Percentiles rank a stretch among this genome's conserved stretches.
phyloP scores from a whole-genome alignment of 2,329 filamentous ascomycete genomes.

The Trichoderma guizhouense region DNA sequence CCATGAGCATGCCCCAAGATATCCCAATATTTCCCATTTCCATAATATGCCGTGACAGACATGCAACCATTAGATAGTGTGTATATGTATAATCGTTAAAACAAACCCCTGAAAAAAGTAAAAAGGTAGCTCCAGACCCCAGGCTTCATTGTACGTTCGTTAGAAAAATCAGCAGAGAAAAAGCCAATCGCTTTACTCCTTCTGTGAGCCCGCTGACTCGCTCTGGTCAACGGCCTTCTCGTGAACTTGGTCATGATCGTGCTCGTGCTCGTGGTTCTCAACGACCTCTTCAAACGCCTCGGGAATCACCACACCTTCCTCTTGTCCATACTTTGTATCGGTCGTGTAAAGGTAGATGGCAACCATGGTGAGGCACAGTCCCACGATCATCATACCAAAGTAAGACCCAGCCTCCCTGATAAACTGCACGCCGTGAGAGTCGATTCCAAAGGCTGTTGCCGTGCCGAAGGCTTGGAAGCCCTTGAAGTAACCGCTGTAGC shows the following conservation, averaged over 20 bases:
- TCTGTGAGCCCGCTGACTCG: neutral
- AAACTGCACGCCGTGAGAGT: slow-evolving; percentile 14
- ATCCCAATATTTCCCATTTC: neutral
- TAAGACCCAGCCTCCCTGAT: slow-evolving; percentile 8
- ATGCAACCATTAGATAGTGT: neutral
- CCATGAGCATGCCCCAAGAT: neutral
- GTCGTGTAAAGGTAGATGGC: slow-evolving; percentile 11
- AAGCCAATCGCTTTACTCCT: neutral
- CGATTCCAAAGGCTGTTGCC: slow-evolving; percentile 17
- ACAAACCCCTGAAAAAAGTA: neutral
- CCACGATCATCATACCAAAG: slow-evolving; percentile 15
- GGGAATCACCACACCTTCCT: slow-evolving; percentile 16
- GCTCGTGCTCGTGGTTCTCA: neutral
- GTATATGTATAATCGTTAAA: neutral
- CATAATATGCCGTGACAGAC: neutral
- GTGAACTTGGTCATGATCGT: neutral
- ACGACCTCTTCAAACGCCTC: slow-evolving; percentile 8
- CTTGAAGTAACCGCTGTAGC: slow-evolving; percentile 19
- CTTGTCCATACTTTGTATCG: slow-evolving; percentile 10
- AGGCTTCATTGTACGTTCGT: neutral
- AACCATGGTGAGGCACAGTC: slow-evolving; percentile 4
- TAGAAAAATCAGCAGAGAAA: neutral
- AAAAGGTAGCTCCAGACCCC: neutral
- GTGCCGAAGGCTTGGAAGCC: slow-evolving; percentile 18
- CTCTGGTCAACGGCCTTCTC: neutral